Base-by-base conservation (phyloP, 345 rosid species). In the Ricinus communis region DNA sequence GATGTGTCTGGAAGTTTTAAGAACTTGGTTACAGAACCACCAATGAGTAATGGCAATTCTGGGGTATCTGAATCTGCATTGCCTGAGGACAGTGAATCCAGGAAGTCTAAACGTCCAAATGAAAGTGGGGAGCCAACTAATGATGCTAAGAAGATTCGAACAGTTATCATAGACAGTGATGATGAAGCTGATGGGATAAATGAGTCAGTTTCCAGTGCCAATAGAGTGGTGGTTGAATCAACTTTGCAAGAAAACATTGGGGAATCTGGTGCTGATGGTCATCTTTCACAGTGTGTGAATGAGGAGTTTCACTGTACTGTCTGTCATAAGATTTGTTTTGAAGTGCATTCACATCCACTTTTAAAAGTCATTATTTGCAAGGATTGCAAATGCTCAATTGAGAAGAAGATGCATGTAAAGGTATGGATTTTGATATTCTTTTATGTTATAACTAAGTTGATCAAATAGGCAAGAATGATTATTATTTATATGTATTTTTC, bases 291-390 rank as follows among this genome's bases (percentile, higher is more conserved):
- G 52, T 72, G 66, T 74, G 67, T 67, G 69, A 73, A 74, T 50
- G 82, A 69, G 74, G 78, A 71, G 66, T 89, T 87, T 73, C 76
- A 71, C 65, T 95, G 99, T 75, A 92, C 99, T 70, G 96, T 88
- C 62, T 95, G 99, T 77, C 57, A 83, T 71, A 85, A 86, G 69
- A 65, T 86, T 72, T 80, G 87, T 73, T 74, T 69, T 70, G 87
- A 87, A 84, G 97, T 84, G 78, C 89, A 87, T 65, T 63, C 86
- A 25, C 99, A 95, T 81, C 99, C 98, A 19, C 82, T 89, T 66
- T 71, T 95, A 74, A 83, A 87, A 76, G 99, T 95, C 63, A 90
- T 95, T 71, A 53, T 95, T 73, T 95, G 99, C 90, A 79, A 73
- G 71, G 91, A 85, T 73, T 95, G 99, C 89, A 92, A 90, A 85